phyloP scores from a whole-genome alignment of 345 rosid genomes.

The Erysimum cheiranthoides region DNA sequence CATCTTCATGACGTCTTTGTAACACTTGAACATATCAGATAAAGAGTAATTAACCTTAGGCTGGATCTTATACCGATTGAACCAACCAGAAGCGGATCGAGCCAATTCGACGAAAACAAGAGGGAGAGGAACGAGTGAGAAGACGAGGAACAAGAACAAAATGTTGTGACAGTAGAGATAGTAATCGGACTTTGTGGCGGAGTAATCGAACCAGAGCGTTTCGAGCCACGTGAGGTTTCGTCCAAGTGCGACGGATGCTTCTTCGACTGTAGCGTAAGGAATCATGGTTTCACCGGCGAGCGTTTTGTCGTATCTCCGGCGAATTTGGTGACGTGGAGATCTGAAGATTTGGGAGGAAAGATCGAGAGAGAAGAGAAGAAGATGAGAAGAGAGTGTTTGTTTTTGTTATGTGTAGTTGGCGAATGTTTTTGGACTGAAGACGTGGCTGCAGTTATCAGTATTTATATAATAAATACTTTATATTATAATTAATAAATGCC shows the following conservation, averaged over 20 bases:
- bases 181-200: conserved; percentile 82
- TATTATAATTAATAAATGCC: neutral
- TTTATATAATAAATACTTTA: neutral
- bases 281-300: conserved; percentile 54
- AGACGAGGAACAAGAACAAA: conserved; percentile 66
- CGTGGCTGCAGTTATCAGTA: conserved; percentile 31
- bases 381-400: conserved; percentile 34
- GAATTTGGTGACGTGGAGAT: conserved; percentile 31
- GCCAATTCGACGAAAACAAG: conserved; percentile 55
- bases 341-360: conserved; percentile 8
- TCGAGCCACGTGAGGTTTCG: conserved; percentile 75
- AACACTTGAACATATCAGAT: conserved; percentile 71
- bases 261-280: conserved; percentile 67
- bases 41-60: conserved; percentile 71
- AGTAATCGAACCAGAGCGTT: conserved; percentile 84
- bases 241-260: conserved; percentile 70
- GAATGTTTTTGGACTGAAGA: conserved; percentile 26
- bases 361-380: conserved; percentile 13
- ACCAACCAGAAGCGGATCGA: conserved; percentile 51
- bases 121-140: conserved; percentile 81
- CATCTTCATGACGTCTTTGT: conserved; percentile 77
- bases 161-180: conserved; percentile 84
- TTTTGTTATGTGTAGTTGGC: conserved; percentile 38
- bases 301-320: conserved; percentile 7
- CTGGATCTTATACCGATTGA: conserved; percentile 82